phyloP scores from a whole-genome alignment of 164 flowering plant genomes.

The Platanus orientalis region DNA sequence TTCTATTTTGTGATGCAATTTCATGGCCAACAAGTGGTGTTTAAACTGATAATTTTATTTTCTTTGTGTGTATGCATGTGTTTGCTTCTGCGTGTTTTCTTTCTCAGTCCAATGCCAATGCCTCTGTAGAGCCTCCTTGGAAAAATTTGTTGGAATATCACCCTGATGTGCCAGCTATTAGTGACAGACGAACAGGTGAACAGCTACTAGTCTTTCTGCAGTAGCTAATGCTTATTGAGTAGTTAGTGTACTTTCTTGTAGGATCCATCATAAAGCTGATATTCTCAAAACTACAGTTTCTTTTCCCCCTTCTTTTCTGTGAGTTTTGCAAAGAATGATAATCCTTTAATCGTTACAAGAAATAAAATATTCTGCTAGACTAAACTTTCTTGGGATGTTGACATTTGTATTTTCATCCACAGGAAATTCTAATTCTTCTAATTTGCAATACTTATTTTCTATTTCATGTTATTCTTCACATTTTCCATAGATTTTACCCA shows the following conservation, averaged over 20 bases:
- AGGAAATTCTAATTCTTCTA: too few relatives aligned
- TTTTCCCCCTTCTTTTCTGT: background rate
- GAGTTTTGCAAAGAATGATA: too few relatives aligned
- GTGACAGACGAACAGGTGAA: constrained; percentile 51
- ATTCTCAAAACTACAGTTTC: background rate
- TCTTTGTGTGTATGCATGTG: too few relatives aligned
- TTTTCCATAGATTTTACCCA: too few relatives aligned
- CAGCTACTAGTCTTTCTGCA: background rate
- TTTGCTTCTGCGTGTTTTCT: background rate
- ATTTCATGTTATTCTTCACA: too few relatives aligned
- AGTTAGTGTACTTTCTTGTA: background rate
- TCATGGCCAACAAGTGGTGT: background rate
- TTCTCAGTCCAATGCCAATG: constrained; percentile 40
- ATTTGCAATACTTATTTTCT: too few relatives aligned
- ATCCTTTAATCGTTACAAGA: too few relatives aligned
- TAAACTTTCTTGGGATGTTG: too few relatives aligned
- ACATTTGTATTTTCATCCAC: too few relatives aligned
- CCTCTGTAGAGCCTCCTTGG: constrained; percentile 29
- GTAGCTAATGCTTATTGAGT: too few relatives aligned
- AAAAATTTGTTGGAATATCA: constrained; percentile 21
- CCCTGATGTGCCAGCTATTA: constrained; percentile 45
- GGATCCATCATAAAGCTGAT: background rate
- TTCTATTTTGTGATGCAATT: constrained; percentile 1
- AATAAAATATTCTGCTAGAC: too few relatives aligned
- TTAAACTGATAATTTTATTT: too few relatives aligned